phyloP scores from a whole-genome alignment of 352 stramenopile genomes.

The Globisporangium polare region DNA sequence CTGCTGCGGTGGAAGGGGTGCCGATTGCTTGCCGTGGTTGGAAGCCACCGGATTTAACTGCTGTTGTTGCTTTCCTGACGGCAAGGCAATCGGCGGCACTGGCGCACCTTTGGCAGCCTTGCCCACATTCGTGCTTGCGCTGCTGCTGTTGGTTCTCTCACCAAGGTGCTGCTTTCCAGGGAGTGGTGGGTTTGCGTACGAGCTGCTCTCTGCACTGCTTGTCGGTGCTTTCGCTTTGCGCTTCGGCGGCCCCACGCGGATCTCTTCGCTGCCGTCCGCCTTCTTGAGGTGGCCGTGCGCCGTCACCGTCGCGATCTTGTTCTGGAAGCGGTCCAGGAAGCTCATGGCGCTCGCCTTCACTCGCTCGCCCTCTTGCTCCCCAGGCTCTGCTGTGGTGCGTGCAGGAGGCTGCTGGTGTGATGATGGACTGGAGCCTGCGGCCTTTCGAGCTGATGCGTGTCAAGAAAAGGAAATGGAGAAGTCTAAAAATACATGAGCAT shows the following conservation, averaged over 20 bases:
- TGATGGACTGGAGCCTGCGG: neutral
- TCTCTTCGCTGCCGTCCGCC: slow-evolving; percentile 75
- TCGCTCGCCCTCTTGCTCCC: neutral
- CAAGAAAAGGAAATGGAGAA: neutral
- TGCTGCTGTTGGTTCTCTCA: slow-evolving; percentile 15
- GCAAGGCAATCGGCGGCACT: slow-evolving; percentile 10
- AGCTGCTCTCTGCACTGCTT: neutral
- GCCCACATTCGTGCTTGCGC: neutral
- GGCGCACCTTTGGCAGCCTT: slow-evolving; percentile 5
- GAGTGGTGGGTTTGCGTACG: neutral
- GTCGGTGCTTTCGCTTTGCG: slow-evolving; percentile 23
- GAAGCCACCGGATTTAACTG: slow-evolving; percentile 10
- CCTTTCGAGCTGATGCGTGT: neutral
- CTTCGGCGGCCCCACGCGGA: slow-evolving; percentile 66
- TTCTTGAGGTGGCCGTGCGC: slow-evolving; percentile 76
- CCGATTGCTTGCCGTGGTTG: slow-evolving; percentile 5
- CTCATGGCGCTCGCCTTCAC: slow-evolving; percentile 41
- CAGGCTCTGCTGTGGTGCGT: neutral
- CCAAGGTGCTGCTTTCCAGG: slow-evolving; percentile 9
- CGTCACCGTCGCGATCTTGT: slow-evolving; percentile 81
- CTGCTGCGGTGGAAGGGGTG: neutral
- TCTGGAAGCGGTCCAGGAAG: slow-evolving; percentile 80
- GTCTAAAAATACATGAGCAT: neutral
- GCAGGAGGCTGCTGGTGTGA: neutral
- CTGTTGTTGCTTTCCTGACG: slow-evolving; percentile 12